Base-by-base conservation (phyloP, 2,329 filamentous ascomycete species). In the Fusarium udum region DNA sequence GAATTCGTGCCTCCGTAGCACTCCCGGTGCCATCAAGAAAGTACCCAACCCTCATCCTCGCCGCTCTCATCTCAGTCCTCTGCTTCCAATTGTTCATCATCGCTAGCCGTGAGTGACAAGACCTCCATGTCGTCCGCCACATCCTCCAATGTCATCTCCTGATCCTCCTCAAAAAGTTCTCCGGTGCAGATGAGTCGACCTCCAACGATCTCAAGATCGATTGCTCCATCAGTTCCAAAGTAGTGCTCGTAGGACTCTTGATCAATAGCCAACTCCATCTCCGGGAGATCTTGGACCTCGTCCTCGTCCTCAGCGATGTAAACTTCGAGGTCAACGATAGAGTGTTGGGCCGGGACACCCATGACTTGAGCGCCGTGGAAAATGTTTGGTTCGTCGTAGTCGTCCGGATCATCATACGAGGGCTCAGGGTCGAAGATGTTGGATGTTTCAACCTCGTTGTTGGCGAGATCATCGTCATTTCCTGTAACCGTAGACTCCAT, bases 211-310 rank as follows among this genome's bases (percentile, higher is more conserved):
- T 81, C 77, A 7, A 82, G 49, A 4, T 81, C 79, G 5, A 82
- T 53, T 6, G 71, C 76, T 1, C 69, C 79, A 0, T 64, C 67
- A 9, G 67, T 43, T 1, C 71, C 72, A 34, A 75, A 78, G n/a
- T 77, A 69, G 16, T 68, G 51, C 53, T 79, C 78, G 20, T 75
- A 82, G 0, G 58, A 70, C 3, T 78, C 74, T 10, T 75, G 57
- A 14, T 82, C 79, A 7, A 83, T 56, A 3, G 73, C 72, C 22
- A 82, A 51, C 57, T 82, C 81, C 39, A 78, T 63, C 55, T 79
- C 77, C 0, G 79, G 80, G 16, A 83, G 53, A 20, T 76, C 61
- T 0, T 69, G 68, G 2, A 72, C 22, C 1, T 81, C 78, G 1
- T 78, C 72, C 22, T 79, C 77, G 20, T 79, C 74, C 4, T 78